Conservation (phyloP, 2,329 filamentous ascomycete genomes). For the Fusarium mangiferae region DNA sequence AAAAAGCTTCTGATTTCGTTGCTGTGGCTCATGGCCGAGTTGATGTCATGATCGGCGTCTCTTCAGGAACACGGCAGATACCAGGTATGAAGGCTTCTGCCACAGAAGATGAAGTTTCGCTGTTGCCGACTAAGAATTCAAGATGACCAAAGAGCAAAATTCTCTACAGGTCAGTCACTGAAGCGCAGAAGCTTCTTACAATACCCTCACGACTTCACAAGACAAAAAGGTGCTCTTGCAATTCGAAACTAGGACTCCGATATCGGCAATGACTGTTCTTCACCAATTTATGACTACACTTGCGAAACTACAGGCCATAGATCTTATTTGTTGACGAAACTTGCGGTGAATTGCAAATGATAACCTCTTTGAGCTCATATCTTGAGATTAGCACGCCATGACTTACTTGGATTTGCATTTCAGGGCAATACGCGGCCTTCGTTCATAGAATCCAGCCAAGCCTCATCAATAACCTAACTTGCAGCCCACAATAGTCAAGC, state of each 20-base stretch:
- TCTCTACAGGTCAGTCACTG: not conserved
- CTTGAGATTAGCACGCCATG: not conserved
- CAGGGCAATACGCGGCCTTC: not conserved
- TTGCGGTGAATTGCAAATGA: not conserved
- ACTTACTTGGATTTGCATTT: not conserved
- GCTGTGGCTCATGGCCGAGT: not conserved
- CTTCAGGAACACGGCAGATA: not conserved
- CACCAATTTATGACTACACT: not conserved
- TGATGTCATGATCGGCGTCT: constrained; percentile 20
- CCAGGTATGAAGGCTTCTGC: constrained; percentile 26
- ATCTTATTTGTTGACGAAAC: not conserved
- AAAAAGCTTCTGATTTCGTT: not conserved
- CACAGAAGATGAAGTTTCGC: not conserved
- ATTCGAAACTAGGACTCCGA: constrained; percentile 1
- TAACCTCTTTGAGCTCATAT: not conserved
- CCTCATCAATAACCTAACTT: not conserved
- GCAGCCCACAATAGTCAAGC: constrained; percentile 29
- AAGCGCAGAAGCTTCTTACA: not conserved
- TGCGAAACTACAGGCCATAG: not conserved
- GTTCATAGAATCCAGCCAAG: not conserved
- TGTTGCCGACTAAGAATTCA: not conserved
- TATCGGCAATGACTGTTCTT: constrained; percentile 5
- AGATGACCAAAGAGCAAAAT: not conserved
- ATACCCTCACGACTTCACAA: not conserved
- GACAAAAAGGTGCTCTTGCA: not conserved